phyloP scores from a whole-genome alignment of 2,329 filamentous ascomycete genomes.

The Cladosporium sp. region DNA sequence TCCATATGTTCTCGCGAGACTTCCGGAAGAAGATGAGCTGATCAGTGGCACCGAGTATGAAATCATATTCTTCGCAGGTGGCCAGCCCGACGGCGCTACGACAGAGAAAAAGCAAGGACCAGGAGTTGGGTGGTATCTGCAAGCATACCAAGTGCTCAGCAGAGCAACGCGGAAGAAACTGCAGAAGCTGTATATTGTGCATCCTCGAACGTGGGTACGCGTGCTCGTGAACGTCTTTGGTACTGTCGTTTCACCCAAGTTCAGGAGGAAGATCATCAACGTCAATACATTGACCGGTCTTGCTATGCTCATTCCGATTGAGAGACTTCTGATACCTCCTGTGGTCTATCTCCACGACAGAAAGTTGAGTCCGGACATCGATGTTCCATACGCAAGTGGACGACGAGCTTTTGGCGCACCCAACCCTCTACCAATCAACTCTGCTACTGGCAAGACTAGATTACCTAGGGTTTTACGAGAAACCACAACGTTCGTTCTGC shows the following conservation, averaged over 20 bases:
- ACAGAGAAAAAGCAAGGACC: constrained; percentile 45
- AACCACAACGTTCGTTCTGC: constrained; percentile 48
- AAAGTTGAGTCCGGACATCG: constrained; percentile 45
- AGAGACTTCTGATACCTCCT: constrained; percentile 51
- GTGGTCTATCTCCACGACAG: constrained; percentile 53
- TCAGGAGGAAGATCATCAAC: constrained; percentile 55
- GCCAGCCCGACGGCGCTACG: constrained; percentile 42
- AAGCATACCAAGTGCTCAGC: constrained; percentile 53
- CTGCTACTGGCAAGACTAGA: constrained; percentile 39
- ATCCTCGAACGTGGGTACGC: constrained; percentile 54
- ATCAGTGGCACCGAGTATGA: constrained; percentile 52
- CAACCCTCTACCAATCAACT: constrained; percentile 45
- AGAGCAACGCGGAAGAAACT: constrained; percentile 53
- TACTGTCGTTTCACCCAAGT: constrained; percentile 55
- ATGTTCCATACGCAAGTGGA: constrained; percentile 41
- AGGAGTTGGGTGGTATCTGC: constrained; percentile 54
- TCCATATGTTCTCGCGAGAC: constrained; percentile 51
- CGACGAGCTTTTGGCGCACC: constrained; percentile 44
- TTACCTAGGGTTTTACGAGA: constrained; percentile 52
- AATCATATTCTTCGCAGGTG: constrained; percentile 56
- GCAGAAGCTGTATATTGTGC: constrained; percentile 54
- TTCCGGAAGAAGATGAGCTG: constrained; percentile 54
- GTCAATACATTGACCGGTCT: constrained; percentile 48
- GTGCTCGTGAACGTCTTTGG: constrained; percentile 54
- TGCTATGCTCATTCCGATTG: constrained; percentile 48